Evolutionary conservation across 495 filamentous ascomycete genomes (phyloP), one percentile per base, ranked within the genome.

Genomic region (Xylona heveae): DNA sequence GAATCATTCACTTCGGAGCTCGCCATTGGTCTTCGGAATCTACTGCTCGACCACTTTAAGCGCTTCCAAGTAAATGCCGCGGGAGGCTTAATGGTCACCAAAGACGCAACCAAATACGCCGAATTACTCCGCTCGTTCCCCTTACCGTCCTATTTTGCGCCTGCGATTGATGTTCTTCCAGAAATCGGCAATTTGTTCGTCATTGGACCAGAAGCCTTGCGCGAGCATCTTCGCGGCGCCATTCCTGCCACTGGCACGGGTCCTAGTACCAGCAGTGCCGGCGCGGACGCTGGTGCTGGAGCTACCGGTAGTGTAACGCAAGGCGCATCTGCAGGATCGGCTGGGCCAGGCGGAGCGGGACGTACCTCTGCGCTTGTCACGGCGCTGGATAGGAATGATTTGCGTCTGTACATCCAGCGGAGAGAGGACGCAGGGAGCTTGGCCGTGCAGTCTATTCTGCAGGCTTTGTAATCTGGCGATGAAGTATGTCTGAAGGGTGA

Each of bases 111-210:
- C 10, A 79, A 76, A 42, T 99, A 99, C 47, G 71, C 78, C 4
- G 70, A 80, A 28, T 58, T 90, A 15, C 59, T 95, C 27, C 68
- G 74, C 35, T 73, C 71, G 27, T 91, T 81, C 75, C 68, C 74
- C 14, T 61, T 85, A 10, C 50, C 54, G 19, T 77, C 76, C 40
- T 74, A 78, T 24, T 64, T 80, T 19, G 68, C 71, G 42, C 61
- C 59, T 25, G 63, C 63, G 40, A 68, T 93, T 43, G 85, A 95
- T 56, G 61, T 90, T 24, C 48, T 95, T 35, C 69, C 78, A 21
- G 90, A 95, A 56, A 81, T 99, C 37, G 85, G 81, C n/a, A 92
- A 80, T 50, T 52, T 99, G 28, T 99, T 95, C 46, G 88, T 95
- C 24, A 81, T 95, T 52, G 79, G 81, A 13, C 71, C 76, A 8